Percentiles rank a stretch among this genome's conserved stretches.
Evolutionary conservation across 768 basidiomycete genomes (phyloP).

Genomic region (Lentinula edodes): DNA sequence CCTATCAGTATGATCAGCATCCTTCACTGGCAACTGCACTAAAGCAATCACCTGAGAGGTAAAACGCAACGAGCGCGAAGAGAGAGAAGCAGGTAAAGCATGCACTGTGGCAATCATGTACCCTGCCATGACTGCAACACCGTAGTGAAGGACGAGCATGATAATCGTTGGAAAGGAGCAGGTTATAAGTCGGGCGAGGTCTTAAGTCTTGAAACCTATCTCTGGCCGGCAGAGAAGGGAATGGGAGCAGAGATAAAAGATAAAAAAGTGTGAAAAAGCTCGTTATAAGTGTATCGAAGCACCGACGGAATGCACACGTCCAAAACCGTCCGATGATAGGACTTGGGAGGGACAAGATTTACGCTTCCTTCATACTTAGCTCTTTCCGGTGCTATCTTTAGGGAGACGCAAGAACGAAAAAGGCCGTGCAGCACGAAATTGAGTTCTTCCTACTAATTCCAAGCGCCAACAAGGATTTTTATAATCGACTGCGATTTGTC

Average conservation of each 20-base stretch:
- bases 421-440: no score
- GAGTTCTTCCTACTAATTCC: no score
- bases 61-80: not conserved
- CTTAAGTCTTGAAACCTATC: not conserved
- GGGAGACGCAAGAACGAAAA: no score
- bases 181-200: no score
- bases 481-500: no score
- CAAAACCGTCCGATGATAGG: not conserved
- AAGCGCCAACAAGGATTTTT: no score
- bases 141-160: not conserved
- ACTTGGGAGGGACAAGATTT: no score
- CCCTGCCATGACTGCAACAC: not conserved
- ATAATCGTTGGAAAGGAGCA: not conserved
- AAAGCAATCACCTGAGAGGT: no score
- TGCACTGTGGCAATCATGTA: not conserved
- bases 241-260: not conserved
- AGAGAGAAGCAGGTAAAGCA: not conserved
- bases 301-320: not conserved
- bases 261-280: not conserved
- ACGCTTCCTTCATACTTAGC: no score
- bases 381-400: no score
- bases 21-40: no score
- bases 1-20: no score
- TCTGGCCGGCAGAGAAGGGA: not conserved
- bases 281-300: not conserved